Evolutionary conservation across 306 rosid species (phyloP), one percentile per base, ranked within the genome.

Genomic region (Lathyrus sativus): DNA sequence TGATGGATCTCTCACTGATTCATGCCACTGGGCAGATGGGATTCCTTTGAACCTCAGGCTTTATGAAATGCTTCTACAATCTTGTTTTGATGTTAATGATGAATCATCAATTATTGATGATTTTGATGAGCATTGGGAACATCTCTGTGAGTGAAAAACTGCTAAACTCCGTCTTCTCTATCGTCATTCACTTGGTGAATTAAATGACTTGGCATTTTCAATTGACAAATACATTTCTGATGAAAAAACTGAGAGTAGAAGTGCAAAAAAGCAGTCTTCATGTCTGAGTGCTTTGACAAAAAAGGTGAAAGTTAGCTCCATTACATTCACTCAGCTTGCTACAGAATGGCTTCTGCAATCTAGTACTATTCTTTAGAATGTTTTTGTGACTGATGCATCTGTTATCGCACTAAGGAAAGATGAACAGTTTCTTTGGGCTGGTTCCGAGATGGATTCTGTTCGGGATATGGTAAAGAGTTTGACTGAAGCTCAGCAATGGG

Each of bases 1-100:
- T n/a, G n/a, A n/a, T n/a, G 97, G 96, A 10, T 87, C 92, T 73
- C 80, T 85, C 17, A 72, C 76, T 44, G 97, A 93, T 68, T 76
- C 87, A 2, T 90, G 96, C 62, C 99, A 93, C 74, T 93, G 99
- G 99, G 99, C 99, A 5, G 99, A 93, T 82, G 99, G 99, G 69
- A 77, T 90, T 53, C 99, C 99, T 3, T 72, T 93, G 81, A 93
- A 93, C 77, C 97, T 93, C 74, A 79, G 90, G 73, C 79, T 93
- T 51, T 93, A 93, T 73, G 90, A 90, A 79, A 85, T 81, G 87
- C 99, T 93, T 56, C 84, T 93, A 22, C 87, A 84, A 14, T 86
- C 99, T 33, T 88, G 90, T 81, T 93, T 93, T 74, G 97, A 93
- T 70, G 67, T 74, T 68, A 83, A 81, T 17, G 96, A 93, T 49